Percentiles rank a stretch among this genome's conserved stretches.
These are phyloP conservation scores for Evernia prunastri DNA, from an alignment of 495 filamentous ascomycete genomes.

Conservation along the genomic window DNA sequence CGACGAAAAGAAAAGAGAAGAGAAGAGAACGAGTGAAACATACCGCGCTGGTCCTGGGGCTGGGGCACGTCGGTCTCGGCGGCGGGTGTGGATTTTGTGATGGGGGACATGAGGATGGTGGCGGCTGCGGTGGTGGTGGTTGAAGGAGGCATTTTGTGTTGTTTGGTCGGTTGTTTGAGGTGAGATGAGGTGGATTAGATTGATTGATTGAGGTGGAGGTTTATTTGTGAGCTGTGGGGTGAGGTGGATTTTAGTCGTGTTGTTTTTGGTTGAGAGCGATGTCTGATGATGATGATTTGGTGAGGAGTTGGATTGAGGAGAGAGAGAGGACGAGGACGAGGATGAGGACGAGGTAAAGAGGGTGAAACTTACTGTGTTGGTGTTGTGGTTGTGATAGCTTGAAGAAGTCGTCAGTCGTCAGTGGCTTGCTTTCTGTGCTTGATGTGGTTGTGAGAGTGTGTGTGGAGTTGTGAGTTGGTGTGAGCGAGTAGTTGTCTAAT, in stretches of 20 bases:
- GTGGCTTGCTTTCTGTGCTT: background rate
- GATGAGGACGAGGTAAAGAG: background rate
- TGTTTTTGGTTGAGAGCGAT: background rate
- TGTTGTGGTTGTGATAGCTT: background rate
- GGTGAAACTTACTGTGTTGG: background rate
- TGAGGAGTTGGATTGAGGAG: background rate
- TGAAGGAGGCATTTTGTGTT: conserved; percentile 5
- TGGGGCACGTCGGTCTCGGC: conserved; percentile 4
- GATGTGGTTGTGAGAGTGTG: too few species aligned
- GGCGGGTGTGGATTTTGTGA: background rate
- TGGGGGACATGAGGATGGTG: background rate
- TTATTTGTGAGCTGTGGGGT: background rate
- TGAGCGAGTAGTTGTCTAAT: background rate
- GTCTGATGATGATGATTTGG: background rate
- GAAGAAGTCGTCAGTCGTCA: background rate
- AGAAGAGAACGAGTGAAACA: background rate
- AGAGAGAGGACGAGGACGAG: too few species aligned
- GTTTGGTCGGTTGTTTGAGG: background rate
- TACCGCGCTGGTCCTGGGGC: conserved; percentile 15
- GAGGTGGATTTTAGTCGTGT: background rate
- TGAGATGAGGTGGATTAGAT: background rate
- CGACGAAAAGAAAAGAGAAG: background rate
- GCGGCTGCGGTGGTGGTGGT: background rate
- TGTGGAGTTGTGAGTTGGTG: background rate
- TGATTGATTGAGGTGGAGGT: background rate